Base-by-base conservation (phyloP, 2,329 filamentous ascomycete species). In the Dothideomycetes sp. region DNA sequence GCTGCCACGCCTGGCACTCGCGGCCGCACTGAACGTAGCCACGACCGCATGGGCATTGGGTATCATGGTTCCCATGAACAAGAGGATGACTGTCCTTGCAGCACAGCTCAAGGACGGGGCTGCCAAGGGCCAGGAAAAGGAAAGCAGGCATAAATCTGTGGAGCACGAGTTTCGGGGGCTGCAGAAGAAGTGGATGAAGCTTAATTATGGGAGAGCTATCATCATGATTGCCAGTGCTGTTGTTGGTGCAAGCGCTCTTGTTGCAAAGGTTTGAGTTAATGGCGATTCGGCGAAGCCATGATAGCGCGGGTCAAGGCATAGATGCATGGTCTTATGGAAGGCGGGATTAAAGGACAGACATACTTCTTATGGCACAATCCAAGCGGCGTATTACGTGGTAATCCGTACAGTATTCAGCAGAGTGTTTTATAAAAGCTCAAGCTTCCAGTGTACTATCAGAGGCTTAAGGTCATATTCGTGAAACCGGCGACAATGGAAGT, bases 21-120 rank as follows among this genome's bases (percentile, higher is more conserved):
- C 50, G 2, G 45, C 49, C 14, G 50, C 37, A 5, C 41, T 49
- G n/a, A 51, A 49, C 36, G 17, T 52, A 8, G 51, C 47, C 8
- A 53, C 53, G 3, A 57, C 55, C 8, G 50, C 49, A 3, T 57
- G 46, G 38, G 52, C 52, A 17, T 40, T 56, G 19, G 35, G 37
- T 8, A 50, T 56, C 30, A 53, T 54, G 52, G 52, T 56, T 16
- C 54, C 52, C 16, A 49, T 52, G 41, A 56, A 57, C 47, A 51
- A 47, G 41, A 43, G 45, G n/a, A 52, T 57, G 52, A 38, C 46
- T 11, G 42, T 38, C 22, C 37, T 48, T 34, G 46, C 53, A 14
- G 42, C 37, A 17, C 48, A 47, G 14, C 19, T 56, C 32, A 45
- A 53, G 36, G 33, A 16, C 1, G 40, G 40, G 19, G 31, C 31